Percentiles rank a stretch among this genome's conserved stretches.
These are phyloP conservation scores for Fusarium xyrophilum DNA, from an alignment of 2,329 filamentous ascomycete species.

Conservation along the genomic window DNA sequence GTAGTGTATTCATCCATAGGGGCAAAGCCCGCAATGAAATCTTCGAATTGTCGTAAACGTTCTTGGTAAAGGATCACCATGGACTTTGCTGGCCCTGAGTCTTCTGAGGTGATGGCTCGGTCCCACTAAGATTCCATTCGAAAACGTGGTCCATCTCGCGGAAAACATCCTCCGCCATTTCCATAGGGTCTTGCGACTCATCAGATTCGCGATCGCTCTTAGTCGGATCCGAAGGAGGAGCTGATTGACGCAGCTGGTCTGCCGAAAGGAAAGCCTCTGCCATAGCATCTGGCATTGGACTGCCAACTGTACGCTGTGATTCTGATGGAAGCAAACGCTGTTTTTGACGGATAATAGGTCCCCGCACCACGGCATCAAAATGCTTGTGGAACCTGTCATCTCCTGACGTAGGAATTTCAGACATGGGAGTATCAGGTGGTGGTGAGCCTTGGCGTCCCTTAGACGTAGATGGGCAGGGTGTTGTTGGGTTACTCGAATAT, in stretches of 20 bases:
- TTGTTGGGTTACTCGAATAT: constrained; percentile 3
- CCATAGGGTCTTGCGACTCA: constrained; percentile 44
- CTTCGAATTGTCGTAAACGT: background rate
- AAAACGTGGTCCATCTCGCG: constrained; percentile 48
- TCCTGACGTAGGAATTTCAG: constrained; percentile 46
- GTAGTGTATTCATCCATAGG: background rate
- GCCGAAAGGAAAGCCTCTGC: constrained; percentile 38
- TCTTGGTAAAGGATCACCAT: constrained; percentile 30
- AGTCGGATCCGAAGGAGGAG: constrained; percentile 1
- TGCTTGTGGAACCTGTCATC: constrained; percentile 55
- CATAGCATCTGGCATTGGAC: constrained; percentile 39
- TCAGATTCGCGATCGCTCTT: constrained; percentile 20
- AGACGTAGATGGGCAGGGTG: constrained; percentile 11
- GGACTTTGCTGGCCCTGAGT: constrained; percentile 38
- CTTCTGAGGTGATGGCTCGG: constrained; percentile 13
- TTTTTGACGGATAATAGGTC: constrained; percentile 37
- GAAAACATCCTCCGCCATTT: constrained; percentile 49
- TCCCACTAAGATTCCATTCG: constrained; percentile 44
- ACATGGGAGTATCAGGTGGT: constrained; percentile 49
- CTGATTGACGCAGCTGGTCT: constrained; percentile 30
- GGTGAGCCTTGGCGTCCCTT: constrained; percentile 49
- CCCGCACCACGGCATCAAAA: constrained; percentile 54
- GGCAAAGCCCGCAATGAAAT: background rate
- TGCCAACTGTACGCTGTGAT: constrained; percentile 47
- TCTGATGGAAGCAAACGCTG: constrained; percentile 50